Evolutionary conservation across 352 stramenopile genomes (phyloP).

Genomic region (Hyaloperonospora arabidopsidis): DNA sequence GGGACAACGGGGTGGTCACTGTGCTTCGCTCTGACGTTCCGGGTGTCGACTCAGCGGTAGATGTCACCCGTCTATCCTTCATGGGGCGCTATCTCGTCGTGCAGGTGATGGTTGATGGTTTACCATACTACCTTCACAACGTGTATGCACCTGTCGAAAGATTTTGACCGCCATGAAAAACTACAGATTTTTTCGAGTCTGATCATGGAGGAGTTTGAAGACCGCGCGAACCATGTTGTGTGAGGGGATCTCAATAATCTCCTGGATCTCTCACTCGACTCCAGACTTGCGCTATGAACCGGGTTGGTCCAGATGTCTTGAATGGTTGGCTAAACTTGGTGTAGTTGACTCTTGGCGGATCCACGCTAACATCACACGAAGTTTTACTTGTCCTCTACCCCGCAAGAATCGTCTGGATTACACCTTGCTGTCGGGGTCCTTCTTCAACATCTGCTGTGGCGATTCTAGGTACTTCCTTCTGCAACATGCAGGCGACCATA

Average conservation of each 20-base stretch:
- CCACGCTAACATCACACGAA: not conserved
- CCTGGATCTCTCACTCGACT: not conserved
- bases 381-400: not conserved
- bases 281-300: not conserved
- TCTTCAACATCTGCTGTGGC: not conserved
- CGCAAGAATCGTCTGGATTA: conserved; percentile 1
- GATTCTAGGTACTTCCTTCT: not conserved
- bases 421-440: not conserved
- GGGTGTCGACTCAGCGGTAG: not conserved
- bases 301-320: not conserved
- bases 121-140: not conserved
- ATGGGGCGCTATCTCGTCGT: not conserved
- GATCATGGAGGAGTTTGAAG: not conserved
- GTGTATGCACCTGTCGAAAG: not conserved
- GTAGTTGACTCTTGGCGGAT: conserved; percentile 1
- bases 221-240: not conserved
- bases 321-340: not conserved
- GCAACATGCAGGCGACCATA: not conserved
- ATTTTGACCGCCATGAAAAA: conserved; percentile 2
- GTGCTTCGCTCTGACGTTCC: not conserved
- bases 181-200: conserved; percentile 2
- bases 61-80: not conserved
- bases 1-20: not conserved
- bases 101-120: not conserved
- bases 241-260: not conserved